Evolutionary conservation across 495 filamentous ascomycete genomes (phyloP), one percentile per base, ranked within the genome.

Genomic region (Schizothecium vesticola): DNA sequence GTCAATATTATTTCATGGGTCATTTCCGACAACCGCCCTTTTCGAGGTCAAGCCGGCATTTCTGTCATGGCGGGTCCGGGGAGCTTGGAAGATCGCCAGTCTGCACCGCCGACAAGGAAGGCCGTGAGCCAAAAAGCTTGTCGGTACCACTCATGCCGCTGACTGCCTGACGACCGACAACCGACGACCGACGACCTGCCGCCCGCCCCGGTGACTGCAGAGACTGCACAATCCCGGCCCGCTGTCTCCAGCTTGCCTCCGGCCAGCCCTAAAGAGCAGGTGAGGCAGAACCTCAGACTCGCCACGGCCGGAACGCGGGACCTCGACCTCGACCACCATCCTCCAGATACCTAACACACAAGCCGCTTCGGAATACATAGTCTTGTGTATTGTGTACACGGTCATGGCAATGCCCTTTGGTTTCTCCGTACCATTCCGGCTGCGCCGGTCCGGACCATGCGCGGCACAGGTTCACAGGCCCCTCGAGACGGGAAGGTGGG

Each of bases 191-290:
- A 2, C 36, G 13, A 43, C 36, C 36, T 43, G 36, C 36, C 36
- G 16, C 19, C 36, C 16, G 16, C 36, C 7, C 43, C 43, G 19
- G 6, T n/a, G 16, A n/a, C 43, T 8, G 43, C 16, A 51, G 19
- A 51, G 16, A 51, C 43, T 51, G 16, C 43, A 10, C 43, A 51
- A 51, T 51, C 43, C 43, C 28, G 61, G 29, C 61, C 29, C 13
- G 61, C 19, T 43, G 36, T 64, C 29, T 29, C 29, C 61, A 55
- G 61, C 28, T 36, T 61, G 28, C 60, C 21, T 61, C 60, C 26
- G 60, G 60, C 60, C 61, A 43, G 61, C 61, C 36, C 61, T 43
- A 64, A 64, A 64, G 11, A 64, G 61, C 31, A 64, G 61, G 61
- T 55, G 61, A 51, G 43, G 43, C 43, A 51, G 43, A 33, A 51